Evolutionary conservation across 2,329 filamentous ascomycete species (phyloP).

Genomic region (Pleoardoris graminearum): DNA sequence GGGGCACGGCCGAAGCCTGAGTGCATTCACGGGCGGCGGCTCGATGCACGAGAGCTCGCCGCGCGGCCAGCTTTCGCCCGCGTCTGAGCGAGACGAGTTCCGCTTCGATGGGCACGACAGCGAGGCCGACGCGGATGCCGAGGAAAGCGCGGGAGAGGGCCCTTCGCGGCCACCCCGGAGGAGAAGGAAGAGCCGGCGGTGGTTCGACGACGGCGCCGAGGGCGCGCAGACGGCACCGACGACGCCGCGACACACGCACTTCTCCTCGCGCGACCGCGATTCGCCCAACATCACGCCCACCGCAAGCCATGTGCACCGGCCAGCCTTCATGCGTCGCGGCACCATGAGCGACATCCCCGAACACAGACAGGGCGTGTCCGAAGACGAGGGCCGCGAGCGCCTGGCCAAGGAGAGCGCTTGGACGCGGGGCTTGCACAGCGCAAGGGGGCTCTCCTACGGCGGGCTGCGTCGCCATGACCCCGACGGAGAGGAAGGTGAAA

Average conservation of each 20-base stretch:
- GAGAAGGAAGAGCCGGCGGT: conserved; percentile 66
- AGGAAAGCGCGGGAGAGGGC: conserved; percentile 80
- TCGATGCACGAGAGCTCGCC: conserved; percentile 46
- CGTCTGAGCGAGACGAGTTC: conserved; percentile 53
- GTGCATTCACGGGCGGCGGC: conserved; percentile 50
- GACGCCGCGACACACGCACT: conserved; percentile 62
- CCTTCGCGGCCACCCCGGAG: conserved; percentile 50
- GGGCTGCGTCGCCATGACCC: conserved; percentile 41
- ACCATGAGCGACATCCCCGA: conserved; percentile 55
- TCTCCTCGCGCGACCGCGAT: conserved; percentile 54
- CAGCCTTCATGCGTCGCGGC: conserved; percentile 58
- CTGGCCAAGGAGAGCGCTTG: conserved; percentile 52
- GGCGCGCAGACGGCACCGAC: conserved; percentile 67
- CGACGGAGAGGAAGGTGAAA: conserved; percentile 39
- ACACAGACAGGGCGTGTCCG: conserved; percentile 53
- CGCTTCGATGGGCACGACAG: conserved; percentile 63
- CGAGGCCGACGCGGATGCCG: conserved; percentile 77
- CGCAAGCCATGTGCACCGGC: conserved; percentile 27
- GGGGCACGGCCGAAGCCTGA: conserved; percentile 55
- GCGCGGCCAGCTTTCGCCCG: conserved; percentile 49
- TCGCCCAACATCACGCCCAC: conserved; percentile 41
- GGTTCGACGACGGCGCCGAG: conserved; percentile 51
- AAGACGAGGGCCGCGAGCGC: conserved; percentile 55
- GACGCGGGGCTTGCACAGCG: conserved; percentile 52
- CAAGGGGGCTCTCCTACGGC: conserved; percentile 52